Base-by-base conservation (phyloP, 768 basidiomycete species). In the Kwoniella sp. region DNA sequence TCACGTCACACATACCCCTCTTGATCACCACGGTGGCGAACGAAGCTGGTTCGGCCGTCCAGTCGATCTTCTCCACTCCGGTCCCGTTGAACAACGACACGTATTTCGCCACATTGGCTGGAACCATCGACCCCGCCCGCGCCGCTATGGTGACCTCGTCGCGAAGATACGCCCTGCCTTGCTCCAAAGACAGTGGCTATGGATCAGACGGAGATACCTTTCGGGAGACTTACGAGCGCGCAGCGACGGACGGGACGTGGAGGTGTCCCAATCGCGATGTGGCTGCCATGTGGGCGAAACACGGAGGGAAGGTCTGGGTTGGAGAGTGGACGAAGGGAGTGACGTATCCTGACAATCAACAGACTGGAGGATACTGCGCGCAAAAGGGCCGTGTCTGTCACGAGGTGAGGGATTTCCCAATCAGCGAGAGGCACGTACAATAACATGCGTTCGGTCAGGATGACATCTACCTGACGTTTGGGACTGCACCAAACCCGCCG, bases 1-100 rank as follows among this genome's bases (percentile, higher is more conserved):
- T 32, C 10, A 63, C 68, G 49, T 15, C 20, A 8, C 12, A 29
- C 19, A 87, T 89, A 68, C 80, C 84, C 3, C 60, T 91, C 45
- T 74, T 93, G 25, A 71, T 90, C 43, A 83, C 88, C 5, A 86
- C 81, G 14, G 84, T 86, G 12, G 71, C 74, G 36, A 77, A 89
- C 65, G 90, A 93, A 63, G 88, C 84, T 0, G 87, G 80, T 2
- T 73, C 75, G n/a, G 76, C 81, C 25, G 83, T 87, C 59, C 59
- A 59, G 17, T 19, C 38, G 22, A 23, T 56, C 15, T 60, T 70
- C 51, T 50, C 62, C 9, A 83, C 34, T 5, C 57, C 67, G 5
- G 32, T 62, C 12, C 53, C 59, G 2, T 11, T 45, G 17, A 43
- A 40, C 5, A 10, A n/a, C 3, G 26, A 51, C 20, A 63, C 62